Conservation (phyloP, 202 grass and related monocot species). For the Alloteropsis angusta region DNA sequence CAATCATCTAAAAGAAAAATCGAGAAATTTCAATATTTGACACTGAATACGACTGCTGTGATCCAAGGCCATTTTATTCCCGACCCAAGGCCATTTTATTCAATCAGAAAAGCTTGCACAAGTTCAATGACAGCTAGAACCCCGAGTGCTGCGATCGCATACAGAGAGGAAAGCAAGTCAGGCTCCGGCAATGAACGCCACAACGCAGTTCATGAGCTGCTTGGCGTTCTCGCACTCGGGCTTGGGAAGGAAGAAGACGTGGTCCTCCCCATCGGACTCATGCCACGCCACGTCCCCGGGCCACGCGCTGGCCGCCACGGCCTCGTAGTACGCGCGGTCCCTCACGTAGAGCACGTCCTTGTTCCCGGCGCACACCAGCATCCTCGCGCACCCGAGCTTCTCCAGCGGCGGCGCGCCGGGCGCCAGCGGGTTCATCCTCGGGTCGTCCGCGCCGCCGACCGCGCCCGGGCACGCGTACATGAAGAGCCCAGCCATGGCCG, state of each 20-base stretch:
- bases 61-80: too few relatives aligned
- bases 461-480: constrained; percentile 26
- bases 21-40: too few relatives aligned
- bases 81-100: background rate
- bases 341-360: constrained; percentile 31
- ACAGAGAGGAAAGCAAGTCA: background rate
- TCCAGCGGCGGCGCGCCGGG: constrained; percentile 31
- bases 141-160: background rate
- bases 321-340: constrained; percentile 32
- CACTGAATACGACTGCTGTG: too few relatives aligned
- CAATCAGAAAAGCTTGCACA: background rate
- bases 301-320: constrained; percentile 30
- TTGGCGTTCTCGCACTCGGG: constrained; percentile 41
- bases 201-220: constrained; percentile 41
- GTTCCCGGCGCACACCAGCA: constrained; percentile 42
- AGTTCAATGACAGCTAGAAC: background rate
- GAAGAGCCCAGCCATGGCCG: constrained; percentile 13
- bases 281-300: constrained; percentile 24
- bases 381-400: constrained; percentile 31
- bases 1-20: background rate
- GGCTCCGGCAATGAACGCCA: constrained; percentile 34
- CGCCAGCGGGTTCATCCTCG: constrained; percentile 43
- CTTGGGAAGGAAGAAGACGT: constrained; percentile 39
- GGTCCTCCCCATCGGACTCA: constrained; percentile 43
- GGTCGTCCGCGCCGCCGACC: constrained; percentile 34